Base-by-base conservation (phyloP, 2,329 filamentous ascomycete genomes). In the Aspergillus sergii region DNA sequence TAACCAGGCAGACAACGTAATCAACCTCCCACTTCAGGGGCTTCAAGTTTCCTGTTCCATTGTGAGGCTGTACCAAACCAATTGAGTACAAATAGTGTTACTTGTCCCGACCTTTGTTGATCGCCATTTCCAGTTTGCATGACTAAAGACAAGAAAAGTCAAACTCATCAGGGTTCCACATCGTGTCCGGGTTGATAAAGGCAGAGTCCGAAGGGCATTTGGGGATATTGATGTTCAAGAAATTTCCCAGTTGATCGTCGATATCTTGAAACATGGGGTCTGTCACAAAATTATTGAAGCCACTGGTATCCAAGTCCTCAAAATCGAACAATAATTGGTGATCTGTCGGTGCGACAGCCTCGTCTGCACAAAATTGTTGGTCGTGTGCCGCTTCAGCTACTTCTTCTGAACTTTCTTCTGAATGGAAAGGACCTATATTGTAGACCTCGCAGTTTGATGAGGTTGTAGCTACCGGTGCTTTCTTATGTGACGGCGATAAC, bases 181-280 rank as follows among this genome's bases (percentile, higher is more conserved):
- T 26, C 39, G 30, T 55, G 39, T 54, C 64, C 16, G 54, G 59
- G 23, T 54, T 48, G 11, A 62, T 30, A 34, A 64, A 60, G 9
- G 57, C 56, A 23, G 56, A 62, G 57, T 64, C 36, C 26, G 61
- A 60, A 10, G 64, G 23, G 2, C 41, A 36, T 7, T 55, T 68
- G 14, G 66, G 62, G 26, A 66, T 58, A 43, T 61, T 62, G 16
- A 68, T 60, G 23, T 68, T 59, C 21, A 64, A 55, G 16, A 68
- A 65, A 58, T 68, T 62, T 7, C 55, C 58, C 11, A 68, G 62
- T 23, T 66, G 50, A 16, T 58, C 56, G 48, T 68, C 66, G n/a
- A 64, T 62, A 23, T 63, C 59, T 28, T 50, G 36, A 32, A 61
- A 61, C 30, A 48, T 34, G 16, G 43, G 41, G 16, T 63, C 57